Evolutionary conservation across 768 basidiomycete genomes (phyloP).

Genomic region (Leccinum sublutescens): DNA sequence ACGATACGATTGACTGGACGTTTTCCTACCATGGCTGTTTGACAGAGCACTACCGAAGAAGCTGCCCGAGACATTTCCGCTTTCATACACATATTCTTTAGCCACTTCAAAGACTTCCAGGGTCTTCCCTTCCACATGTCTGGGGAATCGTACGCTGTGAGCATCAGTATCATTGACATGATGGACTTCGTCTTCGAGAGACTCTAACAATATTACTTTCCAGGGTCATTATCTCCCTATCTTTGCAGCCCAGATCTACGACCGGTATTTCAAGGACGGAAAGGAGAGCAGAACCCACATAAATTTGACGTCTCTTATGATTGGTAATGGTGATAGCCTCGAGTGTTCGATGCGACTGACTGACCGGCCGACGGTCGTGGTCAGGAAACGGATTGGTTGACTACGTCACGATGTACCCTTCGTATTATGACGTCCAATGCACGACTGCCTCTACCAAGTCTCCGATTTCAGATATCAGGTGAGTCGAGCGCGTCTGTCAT

Average conservation of each 20-base stretch:
- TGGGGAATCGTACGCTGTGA: constrained; percentile 55
- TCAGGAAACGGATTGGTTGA: constrained; percentile 46
- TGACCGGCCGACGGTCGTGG: not conserved
- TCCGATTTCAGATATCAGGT: constrained; percentile 40
- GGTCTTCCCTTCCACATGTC: constrained; percentile 62
- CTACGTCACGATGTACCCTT: constrained; percentile 35
- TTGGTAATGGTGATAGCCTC: constrained; percentile 34
- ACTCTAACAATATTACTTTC: too few species aligned
- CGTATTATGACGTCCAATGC: constrained; percentile 57
- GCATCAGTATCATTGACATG: not conserved
- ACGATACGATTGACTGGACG: too few species aligned
- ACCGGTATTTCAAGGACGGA: too few species aligned
- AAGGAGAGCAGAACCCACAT: too few species aligned
- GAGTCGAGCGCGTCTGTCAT: not conserved
- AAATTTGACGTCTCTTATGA: constrained; percentile 27
- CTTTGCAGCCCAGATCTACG: constrained; percentile 28
- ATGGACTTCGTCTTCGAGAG: constrained; percentile 29
- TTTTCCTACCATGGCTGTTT: too few species aligned
- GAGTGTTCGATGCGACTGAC: not conserved
- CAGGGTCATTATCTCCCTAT: constrained; percentile 41
- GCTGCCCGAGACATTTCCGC: constrained; percentile 69
- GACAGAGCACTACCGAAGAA: constrained; percentile 44
- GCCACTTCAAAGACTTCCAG: constrained; percentile 69
- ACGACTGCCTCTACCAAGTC: constrained; percentile 43
- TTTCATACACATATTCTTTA: constrained; percentile 72